Percentiles rank a stretch among this genome's conserved stretches.
These are phyloP conservation scores for Zygoascus tannicola DNA, from an alignment of 805 yeast species.

Conservation along the genomic window DNA sequence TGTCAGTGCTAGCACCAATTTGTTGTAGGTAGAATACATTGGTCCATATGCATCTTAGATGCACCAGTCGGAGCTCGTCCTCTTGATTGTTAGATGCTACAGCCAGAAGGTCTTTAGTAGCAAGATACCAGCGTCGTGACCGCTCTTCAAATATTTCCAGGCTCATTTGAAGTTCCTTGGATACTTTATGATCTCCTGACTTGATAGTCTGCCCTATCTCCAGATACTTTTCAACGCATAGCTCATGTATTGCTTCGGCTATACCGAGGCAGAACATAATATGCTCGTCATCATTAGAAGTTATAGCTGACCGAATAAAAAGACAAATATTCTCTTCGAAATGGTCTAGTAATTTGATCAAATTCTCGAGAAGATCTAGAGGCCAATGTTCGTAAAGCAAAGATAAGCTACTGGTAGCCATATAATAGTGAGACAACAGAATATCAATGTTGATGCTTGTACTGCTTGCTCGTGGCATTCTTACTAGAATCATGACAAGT, in stretches of 20 bases:
- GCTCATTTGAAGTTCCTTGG: constrained; percentile 11
- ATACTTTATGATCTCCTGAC: not conserved
- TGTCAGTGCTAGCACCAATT: constrained; percentile 30
- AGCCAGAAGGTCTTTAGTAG: constrained; percentile 12
- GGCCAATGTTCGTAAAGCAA: constrained; percentile 33
- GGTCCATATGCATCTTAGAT: constrained; percentile 42
- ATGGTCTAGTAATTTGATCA: constrained; percentile 26
- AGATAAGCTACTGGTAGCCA: constrained; percentile 21
- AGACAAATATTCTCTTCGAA: constrained; percentile 17
- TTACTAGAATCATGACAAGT: constrained; percentile 21
- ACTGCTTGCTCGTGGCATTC: not conserved
- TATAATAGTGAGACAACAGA: constrained; percentile 3
- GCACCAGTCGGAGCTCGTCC: not conserved
- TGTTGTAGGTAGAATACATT: constrained; percentile 37
- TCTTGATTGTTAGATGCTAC: not conserved
- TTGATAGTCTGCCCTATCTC: not conserved
- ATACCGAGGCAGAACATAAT: constrained; percentile 2
- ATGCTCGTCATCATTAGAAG: not conserved
- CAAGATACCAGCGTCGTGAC: constrained; percentile 15
- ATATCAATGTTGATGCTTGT: not conserved
- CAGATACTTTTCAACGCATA: constrained; percentile 17
- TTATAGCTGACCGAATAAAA: constrained; percentile 5
- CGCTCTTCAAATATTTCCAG: constrained; percentile 1
- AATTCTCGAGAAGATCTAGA: constrained; percentile 26
- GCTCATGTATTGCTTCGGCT: constrained; percentile 17